Evolutionary conservation across 2,329 filamentous ascomycete species (phyloP), one percentile per base, ranked within the genome.

Genomic region (Neonectria coccinea): DNA sequence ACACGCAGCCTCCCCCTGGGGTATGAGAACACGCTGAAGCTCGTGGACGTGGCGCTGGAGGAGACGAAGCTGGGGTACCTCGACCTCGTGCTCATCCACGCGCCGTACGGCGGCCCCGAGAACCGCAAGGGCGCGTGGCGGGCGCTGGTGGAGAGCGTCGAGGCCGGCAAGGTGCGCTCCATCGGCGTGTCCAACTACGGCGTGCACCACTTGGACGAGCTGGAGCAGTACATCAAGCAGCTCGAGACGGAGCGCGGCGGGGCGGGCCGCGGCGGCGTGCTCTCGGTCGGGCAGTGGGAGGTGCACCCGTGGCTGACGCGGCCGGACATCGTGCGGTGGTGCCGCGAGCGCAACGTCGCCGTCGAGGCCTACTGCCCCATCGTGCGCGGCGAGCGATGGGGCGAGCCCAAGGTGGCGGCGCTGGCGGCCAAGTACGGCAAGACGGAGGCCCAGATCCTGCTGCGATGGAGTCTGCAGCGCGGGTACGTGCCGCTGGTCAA

Each of bases 201-300:
- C 53, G 82, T 89, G 14, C 84, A 88, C 66, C 88, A 90, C 70
- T 80, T 91, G 3, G 81, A 88, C 51, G 87, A 90, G 76, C 79
- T 90, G 31, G 85, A 88, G 76, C 75, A 73, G 59, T 84, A 89
- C 76, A 89, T 88, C 62, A 81, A 79, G 57, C 86, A 90, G 76
- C 85, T 90, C 0, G 90, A 92, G 73, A 74, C 76, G 18, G 87
- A 88, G 77, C 84, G 86, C 47, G 85, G 88, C 50, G 88, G 87
- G 1, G 80, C 82, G 62, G 90, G 89, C 10, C 89, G 88, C 69
- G 89, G 88, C 48, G 92, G 92, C 25, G 82, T 92, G 44, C 86
- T 97, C 73, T 91, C 90, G 65, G 91, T 97, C 41, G 94, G 93
- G 44, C 94, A 97, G 79, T 93, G 91, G 79, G 94, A 97, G 80